Evolutionary conservation across 139 green algal genomes (phyloP), one percentile per base, ranked within the genome.

Genomic region (Tetradesmus obliquus): DNA sequence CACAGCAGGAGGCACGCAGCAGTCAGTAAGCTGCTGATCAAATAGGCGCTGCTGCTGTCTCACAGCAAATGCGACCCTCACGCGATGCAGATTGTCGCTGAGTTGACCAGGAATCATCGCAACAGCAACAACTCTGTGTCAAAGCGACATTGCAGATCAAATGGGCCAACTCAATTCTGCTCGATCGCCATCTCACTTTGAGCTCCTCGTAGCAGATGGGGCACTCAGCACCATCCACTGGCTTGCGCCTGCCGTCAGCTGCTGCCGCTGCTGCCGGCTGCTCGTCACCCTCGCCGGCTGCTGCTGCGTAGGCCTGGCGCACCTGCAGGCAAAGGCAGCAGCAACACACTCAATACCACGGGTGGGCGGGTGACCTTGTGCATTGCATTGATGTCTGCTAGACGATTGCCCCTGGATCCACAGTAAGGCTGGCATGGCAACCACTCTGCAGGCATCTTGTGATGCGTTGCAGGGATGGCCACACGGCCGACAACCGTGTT

Each of bases 151-250:
- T 45, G 32, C 32, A 45, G 32, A 45, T 45, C 32, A 45, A 45
- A 45, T 45, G 32, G 32, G 32, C 32, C 32, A 45, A 45, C 32
- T 45, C 32, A 45, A 45, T 45, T 45, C 32, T 45, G 32, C 32
- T 45, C 32, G 32, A 45, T 19, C 15, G 3, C 82, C 22, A 32
- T 17, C 85, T 24, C 79, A 80, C 85, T 76, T 83, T 82, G 62
- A 89, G 22, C 79, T 93, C 81, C 60, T 87, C 81, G 69, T 89
- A 93, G 87, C 91, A 96, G 74, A 96, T 94, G 51, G 95, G 88
- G 58, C 94, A 96, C 24, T 96, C 93, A 3, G 80, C 80, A 1
- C 93, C 91, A 24, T 95, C 95, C 13, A 95, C 54, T 6, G 94
- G 82, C 60, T 74, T 91, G 24, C 85, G 84, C 24, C 69, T 90